Conservation (phyloP, 805 yeast genomes). For the Cephaloascus fragrans region DNA sequence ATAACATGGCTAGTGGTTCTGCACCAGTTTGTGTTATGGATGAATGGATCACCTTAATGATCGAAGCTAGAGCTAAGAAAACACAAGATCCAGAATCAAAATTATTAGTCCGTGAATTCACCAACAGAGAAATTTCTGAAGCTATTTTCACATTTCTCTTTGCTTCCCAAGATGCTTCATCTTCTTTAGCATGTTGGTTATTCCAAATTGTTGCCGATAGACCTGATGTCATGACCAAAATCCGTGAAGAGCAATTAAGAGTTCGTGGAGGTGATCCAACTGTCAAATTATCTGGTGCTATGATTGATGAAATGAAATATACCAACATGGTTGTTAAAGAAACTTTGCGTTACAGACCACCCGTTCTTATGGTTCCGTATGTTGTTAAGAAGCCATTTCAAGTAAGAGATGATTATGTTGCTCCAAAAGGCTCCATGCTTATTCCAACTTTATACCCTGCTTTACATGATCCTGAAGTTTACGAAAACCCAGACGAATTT, state of each 20-base stretch:
- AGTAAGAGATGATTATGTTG: slow-evolving; percentile 72
- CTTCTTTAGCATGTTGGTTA: slow-evolving; percentile 95
- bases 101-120: slow-evolving; percentile 67
- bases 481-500: slow-evolving; percentile 88
- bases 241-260: slow-evolving; percentile 84
- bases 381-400: slow-evolving; percentile 84
- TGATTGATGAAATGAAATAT: slow-evolving; percentile 81
- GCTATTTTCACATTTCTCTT: slow-evolving; percentile 93
- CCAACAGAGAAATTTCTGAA: slow-evolving; percentile 89
- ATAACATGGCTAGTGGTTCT: slow-evolving; percentile 68
- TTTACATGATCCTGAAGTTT: slow-evolving; percentile 94
- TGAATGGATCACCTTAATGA: slow-evolving; percentile 87
- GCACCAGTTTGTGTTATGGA: slow-evolving; percentile 86
- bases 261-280: slow-evolving; percentile 73
- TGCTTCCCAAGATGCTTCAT: slow-evolving; percentile 97
- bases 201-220: slow-evolving; percentile 94
- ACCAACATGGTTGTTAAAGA: slow-evolving; percentile 89
- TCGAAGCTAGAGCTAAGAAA: slow-evolving; percentile 47
- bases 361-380: slow-evolving; percentile 97
- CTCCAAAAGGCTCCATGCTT: slow-evolving; percentile 95
- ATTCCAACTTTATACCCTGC: slow-evolving; percentile 95
- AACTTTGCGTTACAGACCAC: slow-evolving; percentile 90
- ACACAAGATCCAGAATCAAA: slow-evolving; percentile 43
- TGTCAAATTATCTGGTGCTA: slow-evolving; percentile 50
- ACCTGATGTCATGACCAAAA: slow-evolving; percentile 78